These are phyloP conservation scores for Fusarium buharicum DNA, from an alignment of 2,329 filamentous ascomycete genomes.

Conservation along the genomic window DNA sequence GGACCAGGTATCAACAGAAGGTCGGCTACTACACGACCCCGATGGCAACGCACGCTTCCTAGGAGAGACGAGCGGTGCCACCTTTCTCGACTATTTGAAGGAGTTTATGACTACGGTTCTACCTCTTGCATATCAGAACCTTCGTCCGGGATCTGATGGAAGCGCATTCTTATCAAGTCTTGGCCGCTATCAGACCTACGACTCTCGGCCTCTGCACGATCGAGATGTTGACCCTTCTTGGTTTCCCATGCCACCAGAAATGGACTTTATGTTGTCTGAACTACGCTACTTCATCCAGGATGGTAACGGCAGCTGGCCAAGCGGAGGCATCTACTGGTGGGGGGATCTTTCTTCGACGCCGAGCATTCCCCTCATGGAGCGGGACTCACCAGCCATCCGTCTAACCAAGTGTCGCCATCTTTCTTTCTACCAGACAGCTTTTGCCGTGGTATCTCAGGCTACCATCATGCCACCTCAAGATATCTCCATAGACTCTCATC, in stretches of 20 bases:
- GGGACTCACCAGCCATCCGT: constrained; percentile 32
- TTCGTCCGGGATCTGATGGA: constrained; percentile 37
- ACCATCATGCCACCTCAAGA: constrained; percentile 30
- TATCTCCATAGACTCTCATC: constrained; percentile 43
- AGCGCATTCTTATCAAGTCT: constrained; percentile 54
- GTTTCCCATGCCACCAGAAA: constrained; percentile 53
- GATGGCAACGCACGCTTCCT: constrained; percentile 59
- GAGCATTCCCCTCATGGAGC: constrained; percentile 36
- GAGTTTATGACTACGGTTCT: constrained; percentile 57
- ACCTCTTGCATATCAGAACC: constrained; percentile 47
- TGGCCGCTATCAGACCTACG: constrained; percentile 60
- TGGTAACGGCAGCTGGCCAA: constrained; percentile 53
- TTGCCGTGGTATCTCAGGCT: constrained; percentile 54
- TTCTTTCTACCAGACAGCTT: constrained; percentile 58
- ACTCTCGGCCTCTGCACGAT: constrained; percentile 55
- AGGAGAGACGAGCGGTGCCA: constrained; percentile 61
- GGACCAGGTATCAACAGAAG: constrained; percentile 47
- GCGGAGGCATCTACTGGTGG: constrained; percentile 63
- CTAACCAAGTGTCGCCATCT: constrained; percentile 51
- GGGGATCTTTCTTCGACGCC: constrained; percentile 53
- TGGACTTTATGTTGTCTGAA: constrained; percentile 53
- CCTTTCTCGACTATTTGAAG: constrained; percentile 61
- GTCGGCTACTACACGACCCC: constrained; percentile 57
- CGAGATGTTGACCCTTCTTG: constrained; percentile 53
- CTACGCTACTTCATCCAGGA: constrained; percentile 59